These are phyloP conservation scores for Tetrahymena thermophila DNA, from an alignment of 73 alveolate species.

Conservation along the genomic window DNA sequence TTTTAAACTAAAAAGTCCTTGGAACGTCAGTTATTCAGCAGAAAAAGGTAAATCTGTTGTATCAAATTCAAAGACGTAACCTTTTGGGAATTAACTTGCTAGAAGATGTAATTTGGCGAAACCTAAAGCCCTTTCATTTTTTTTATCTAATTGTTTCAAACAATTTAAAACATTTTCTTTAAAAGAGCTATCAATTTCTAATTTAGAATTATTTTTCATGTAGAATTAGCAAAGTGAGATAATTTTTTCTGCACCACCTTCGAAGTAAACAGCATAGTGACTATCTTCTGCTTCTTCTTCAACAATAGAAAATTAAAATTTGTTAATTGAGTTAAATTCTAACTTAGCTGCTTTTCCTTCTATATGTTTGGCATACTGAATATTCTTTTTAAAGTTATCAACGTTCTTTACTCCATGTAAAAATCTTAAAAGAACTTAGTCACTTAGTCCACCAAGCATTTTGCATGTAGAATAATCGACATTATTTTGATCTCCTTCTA, in stretches of 20 bases:
- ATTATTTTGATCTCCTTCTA: background rate
- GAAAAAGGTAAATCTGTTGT: background rate
- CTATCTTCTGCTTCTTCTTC: slow-evolving; percentile 34
- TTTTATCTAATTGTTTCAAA: slow-evolving; percentile 38
- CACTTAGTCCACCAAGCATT: slow-evolving; percentile 84
- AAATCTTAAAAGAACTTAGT: slow-evolving; percentile 87
- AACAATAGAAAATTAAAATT: slow-evolving; percentile 42
- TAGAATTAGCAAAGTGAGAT: slow-evolving; percentile 9
- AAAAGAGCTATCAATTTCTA: slow-evolving; percentile 27
- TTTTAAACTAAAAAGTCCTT: slow-evolving; percentile 45
- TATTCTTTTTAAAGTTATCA: slow-evolving; percentile 33
- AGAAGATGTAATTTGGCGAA: slow-evolving; percentile 53
- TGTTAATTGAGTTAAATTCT: slow-evolving; percentile 52
- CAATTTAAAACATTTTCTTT: slow-evolving; percentile 23
- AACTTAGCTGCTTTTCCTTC: slow-evolving; percentile 50
- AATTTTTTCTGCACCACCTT: slow-evolving; percentile 58
- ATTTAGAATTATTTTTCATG: background rate
- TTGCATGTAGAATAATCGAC: slow-evolving; percentile 5
- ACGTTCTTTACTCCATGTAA: slow-evolving; percentile 70
- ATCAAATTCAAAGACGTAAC: background rate
- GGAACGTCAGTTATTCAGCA: slow-evolving; percentile 20
- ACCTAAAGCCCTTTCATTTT: slow-evolving; percentile 72
- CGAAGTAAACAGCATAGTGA: slow-evolving; percentile 33
- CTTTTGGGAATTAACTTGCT: background rate
- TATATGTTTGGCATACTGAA: slow-evolving; percentile 45